phyloP scores from a whole-genome alignment of 129 eudicot genomes.

The Ambrosia trifida region DNA sequence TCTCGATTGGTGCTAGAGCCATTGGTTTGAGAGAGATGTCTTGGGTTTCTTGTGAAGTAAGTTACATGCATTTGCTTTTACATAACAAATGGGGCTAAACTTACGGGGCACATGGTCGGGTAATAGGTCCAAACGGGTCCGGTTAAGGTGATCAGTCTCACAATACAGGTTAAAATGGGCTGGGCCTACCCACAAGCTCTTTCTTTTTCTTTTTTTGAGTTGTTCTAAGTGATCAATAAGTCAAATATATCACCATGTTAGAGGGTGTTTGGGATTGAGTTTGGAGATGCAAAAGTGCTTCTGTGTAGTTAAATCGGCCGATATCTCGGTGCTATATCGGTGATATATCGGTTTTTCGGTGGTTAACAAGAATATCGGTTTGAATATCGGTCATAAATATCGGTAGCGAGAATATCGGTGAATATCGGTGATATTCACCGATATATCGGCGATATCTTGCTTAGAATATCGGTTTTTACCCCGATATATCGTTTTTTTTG shows the following conservation, averaged over 20 bases:
- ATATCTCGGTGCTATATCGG: too few species aligned
- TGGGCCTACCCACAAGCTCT: background rate
- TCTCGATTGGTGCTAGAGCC: slow-evolving; percentile 74
- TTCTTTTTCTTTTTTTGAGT: background rate
- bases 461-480: too few species aligned
- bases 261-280: too few species aligned
- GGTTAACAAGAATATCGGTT: too few species aligned
- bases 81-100: background rate
- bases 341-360: too few species aligned
- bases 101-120: slow-evolving; percentile 1
- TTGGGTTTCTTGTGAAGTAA: slow-evolving; percentile 89
- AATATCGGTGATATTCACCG: too few species aligned
- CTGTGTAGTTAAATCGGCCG: too few species aligned
- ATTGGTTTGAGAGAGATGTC: slow-evolving; percentile 92
- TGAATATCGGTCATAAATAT: too few species aligned
- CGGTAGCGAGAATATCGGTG: too few species aligned
- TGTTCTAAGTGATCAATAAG: background rate
- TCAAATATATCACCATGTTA: background rate
- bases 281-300: too few species aligned
- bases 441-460: too few species aligned
- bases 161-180: background rate
- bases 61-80: slow-evolving; percentile 17
- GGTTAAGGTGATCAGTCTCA: background rate
- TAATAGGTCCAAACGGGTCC: background rate
- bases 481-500: too few species aligned